phyloP scores from a whole-genome alignment of 192 early-diverging fungal genomes.

The Coemansia sp. region DNA sequence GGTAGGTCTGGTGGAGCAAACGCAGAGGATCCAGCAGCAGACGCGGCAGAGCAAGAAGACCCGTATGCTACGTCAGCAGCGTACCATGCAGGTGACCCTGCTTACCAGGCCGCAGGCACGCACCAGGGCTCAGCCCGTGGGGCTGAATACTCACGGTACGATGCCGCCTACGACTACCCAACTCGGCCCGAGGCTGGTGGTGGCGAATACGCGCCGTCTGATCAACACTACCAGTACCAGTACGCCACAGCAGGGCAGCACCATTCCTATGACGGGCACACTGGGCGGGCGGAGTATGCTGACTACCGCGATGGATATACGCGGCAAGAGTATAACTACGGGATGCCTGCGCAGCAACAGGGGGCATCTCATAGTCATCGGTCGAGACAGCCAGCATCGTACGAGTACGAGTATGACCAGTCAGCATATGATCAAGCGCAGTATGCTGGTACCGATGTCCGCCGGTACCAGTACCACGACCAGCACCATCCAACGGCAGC shows the following conservation, averaged over 20 bases:
- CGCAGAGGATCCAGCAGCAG: slow-evolving; percentile 10
- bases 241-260: slow-evolving; percentile 14
- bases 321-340: slow-evolving; percentile 35
- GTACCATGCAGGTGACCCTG: slow-evolving; percentile 14
- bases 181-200: slow-evolving; percentile 20
- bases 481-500: slow-evolving; percentile 14
- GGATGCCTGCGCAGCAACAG: slow-evolving; percentile 16
- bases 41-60: slow-evolving; percentile 23
- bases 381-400: slow-evolving; percentile 11
- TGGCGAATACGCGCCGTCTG: slow-evolving; percentile 17
- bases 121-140: slow-evolving; percentile 16
- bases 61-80: slow-evolving; percentile 19
- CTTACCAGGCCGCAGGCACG: slow-evolving; percentile 24
- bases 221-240: slow-evolving; percentile 18
- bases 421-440: slow-evolving; percentile 18
- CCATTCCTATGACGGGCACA: neutral
- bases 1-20: slow-evolving; percentile 19
- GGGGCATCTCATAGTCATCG: slow-evolving; percentile 9
- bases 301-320: slow-evolving; percentile 42
- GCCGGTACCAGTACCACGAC: slow-evolving; percentile 19
- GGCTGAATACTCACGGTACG: slow-evolving; percentile 32
- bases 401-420: slow-evolving; percentile 40
- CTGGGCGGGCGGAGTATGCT: slow-evolving; percentile 24
- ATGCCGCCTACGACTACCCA: slow-evolving; percentile 25
- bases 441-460: slow-evolving; percentile 17